A percentile compares a stretch with the other conserved stretches of the same genome.
Conservation (phyloP, 1,139 yeast species). For the Nakaseomyces bracarensis region DNA sequence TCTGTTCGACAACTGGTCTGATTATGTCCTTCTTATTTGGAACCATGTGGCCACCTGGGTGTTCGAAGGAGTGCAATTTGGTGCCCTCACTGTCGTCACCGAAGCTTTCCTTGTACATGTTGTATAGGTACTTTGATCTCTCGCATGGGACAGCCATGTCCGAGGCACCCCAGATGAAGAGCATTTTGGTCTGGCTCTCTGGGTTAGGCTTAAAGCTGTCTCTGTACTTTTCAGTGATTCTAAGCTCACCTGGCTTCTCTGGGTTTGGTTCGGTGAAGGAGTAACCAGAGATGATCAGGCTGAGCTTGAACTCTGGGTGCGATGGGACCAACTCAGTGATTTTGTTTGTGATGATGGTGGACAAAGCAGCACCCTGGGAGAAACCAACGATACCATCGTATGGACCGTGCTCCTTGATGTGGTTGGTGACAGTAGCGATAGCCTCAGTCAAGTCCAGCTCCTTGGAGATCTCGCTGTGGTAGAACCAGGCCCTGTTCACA, state of each 20-base stretch:
- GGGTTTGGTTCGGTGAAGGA: slow-evolving; percentile 42
- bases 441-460: slow-evolving; percentile 38
- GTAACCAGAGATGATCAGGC: slow-evolving; percentile 49
- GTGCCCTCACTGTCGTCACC: slow-evolving; percentile 29
- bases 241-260: slow-evolving; percentile 25
- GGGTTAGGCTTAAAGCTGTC: slow-evolving; percentile 29
- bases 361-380: slow-evolving; percentile 88
- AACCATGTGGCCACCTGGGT: slow-evolving; percentile 80
- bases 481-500: slow-evolving; percentile 53
- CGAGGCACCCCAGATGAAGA: slow-evolving; percentile 35
- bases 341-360: slow-evolving; percentile 47
- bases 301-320: slow-evolving; percentile 40
- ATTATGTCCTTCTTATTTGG: slow-evolving; percentile 59
- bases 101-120: slow-evolving; percentile 33
- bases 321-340: slow-evolving; percentile 37
- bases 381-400: slow-evolving; percentile 84
- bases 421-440: slow-evolving; percentile 43
- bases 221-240: slow-evolving; percentile 33
- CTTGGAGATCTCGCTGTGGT: slow-evolving; percentile 40
- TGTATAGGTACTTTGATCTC: slow-evolving; percentile 42
- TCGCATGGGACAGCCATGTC: slow-evolving; percentile 53
- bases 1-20: slow-evolving; percentile 36
- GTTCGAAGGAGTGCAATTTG: slow-evolving; percentile 44
- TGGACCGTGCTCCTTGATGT: slow-evolving; percentile 69
- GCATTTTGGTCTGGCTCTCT: slow-evolving; percentile 28